Evolutionary conservation across 441 rosid species (phyloP).

Genomic region (Gossypium laxum): DNA sequence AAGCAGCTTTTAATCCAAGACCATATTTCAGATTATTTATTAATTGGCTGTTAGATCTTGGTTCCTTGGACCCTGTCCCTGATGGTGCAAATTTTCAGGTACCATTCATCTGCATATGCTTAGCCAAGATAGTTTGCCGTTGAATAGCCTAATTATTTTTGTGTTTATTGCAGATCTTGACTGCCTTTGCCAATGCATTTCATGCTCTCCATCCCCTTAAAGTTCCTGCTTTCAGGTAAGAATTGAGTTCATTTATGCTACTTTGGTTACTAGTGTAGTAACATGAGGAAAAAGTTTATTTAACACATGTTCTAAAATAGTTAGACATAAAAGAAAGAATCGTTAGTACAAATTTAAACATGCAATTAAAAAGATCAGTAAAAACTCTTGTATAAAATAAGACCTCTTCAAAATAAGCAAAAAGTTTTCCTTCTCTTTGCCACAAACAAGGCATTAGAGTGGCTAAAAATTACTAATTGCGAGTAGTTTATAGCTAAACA

Average conservation of each 20-base stretch:
- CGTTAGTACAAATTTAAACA: too few relatives aligned
- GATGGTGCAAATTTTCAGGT: conserved; percentile 84
- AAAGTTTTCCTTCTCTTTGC: too few relatives aligned
- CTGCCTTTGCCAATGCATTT: conserved; percentile 75
- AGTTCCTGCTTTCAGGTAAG: conserved; percentile 90
- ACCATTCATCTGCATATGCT: conserved; percentile 14
- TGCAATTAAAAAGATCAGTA: too few relatives aligned
- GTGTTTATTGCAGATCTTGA: conserved; percentile 52
- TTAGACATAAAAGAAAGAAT: too few relatives aligned
- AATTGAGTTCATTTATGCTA: conserved; percentile 12
- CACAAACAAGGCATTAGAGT: too few relatives aligned
- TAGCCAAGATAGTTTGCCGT: not conserved
- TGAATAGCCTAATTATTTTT: conserved; percentile 14
- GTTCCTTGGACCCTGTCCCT: conserved; percentile 50
- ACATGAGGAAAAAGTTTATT: too few relatives aligned
- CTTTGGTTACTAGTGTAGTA: too few relatives aligned
- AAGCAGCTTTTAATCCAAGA: conserved; percentile 71
- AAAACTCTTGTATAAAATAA: too few relatives aligned
- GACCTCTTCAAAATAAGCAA: too few relatives aligned
- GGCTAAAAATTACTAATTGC: too few relatives aligned
- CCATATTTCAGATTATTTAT: conserved; percentile 91
- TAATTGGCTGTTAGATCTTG: conserved; percentile 74
- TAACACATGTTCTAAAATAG: too few relatives aligned
- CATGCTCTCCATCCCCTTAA: conserved; percentile 84
- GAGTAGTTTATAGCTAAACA: too few relatives aligned